Percentiles rank a stretch among this genome's conserved stretches.
These are phyloP conservation scores for Blastomyces gilchristii DNA, from an alignment of 2,329 filamentous ascomycete genomes.

Conservation along the genomic window DNA sequence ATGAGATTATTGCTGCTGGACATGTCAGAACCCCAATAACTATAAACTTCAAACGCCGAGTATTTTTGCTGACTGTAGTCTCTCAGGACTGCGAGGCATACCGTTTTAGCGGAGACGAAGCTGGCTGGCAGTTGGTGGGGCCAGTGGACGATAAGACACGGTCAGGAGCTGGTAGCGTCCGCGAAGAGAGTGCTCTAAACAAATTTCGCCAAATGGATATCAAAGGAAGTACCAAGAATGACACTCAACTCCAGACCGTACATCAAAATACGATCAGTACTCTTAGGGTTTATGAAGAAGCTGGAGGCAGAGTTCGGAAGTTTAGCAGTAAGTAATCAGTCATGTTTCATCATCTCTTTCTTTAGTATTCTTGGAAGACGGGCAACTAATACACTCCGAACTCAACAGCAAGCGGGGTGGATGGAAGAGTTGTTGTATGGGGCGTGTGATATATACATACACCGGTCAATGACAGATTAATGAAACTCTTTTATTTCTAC, in stretches of 20 bases:
- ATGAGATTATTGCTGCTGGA: slow-evolving; percentile 89
- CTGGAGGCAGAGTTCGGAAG: slow-evolving; percentile 56
- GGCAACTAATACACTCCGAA: slow-evolving; percentile 14
- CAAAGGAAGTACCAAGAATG: slow-evolving; percentile 82
- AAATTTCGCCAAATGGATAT: slow-evolving; percentile 99
- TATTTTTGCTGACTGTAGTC: background rate
- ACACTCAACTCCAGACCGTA: slow-evolving; percentile 87
- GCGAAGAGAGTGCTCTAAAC: slow-evolving; percentile 88
- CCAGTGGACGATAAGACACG: slow-evolving; percentile 66
- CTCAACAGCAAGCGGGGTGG: slow-evolving; percentile 62
- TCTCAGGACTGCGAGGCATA: slow-evolving; percentile 66
- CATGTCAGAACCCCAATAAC: slow-evolving; percentile 44
- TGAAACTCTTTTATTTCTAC: background rate
- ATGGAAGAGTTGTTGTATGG: slow-evolving; percentile 75
- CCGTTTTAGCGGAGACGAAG: slow-evolving; percentile 67
- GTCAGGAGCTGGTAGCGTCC: slow-evolving; percentile 47
- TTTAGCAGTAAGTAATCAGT: slow-evolving; percentile 64
- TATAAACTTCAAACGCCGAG: background rate
- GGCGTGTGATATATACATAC: slow-evolving; percentile 39
- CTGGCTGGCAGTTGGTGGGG: slow-evolving; percentile 74
- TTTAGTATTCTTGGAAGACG: background rate
- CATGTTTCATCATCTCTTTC: slow-evolving; percentile 12
- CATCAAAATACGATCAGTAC: slow-evolving; percentile 95
- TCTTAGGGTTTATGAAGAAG: slow-evolving; percentile 62
- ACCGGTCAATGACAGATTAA: background rate